Evolutionary conservation across 345 rosid genomes (phyloP).

Genomic region (Salix udensis): DNA sequence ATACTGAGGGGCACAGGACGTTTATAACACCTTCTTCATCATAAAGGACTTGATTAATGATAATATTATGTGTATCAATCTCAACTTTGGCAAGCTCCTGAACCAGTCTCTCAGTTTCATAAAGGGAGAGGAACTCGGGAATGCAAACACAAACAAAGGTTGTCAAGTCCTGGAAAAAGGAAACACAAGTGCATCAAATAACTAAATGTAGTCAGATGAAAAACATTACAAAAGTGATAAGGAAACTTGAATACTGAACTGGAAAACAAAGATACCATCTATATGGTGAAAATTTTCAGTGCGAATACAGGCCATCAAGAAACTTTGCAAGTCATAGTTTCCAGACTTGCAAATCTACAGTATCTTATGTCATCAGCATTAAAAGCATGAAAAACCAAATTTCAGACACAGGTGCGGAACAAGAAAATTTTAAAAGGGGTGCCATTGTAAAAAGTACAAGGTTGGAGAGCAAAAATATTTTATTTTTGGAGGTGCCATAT

Average conservation of each 20-base stretch:
- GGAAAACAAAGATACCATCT: background rate
- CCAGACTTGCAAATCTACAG: background rate
- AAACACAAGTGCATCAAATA: conserved; percentile 12
- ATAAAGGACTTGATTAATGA: conserved; percentile 91
- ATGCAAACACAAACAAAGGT: conserved; percentile 96
- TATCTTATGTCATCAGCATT: background rate
- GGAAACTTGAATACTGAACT: background rate
- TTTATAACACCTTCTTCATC: conserved; percentile 68
- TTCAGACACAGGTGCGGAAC: no score
- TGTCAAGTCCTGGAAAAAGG: conserved; percentile 74
- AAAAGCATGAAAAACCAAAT: background rate
- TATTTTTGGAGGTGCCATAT: no score
- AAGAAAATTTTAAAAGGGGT: no score
- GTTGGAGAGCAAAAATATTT: no score
- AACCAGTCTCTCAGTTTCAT: conserved; percentile 95
- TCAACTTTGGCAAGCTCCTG: conserved; percentile 99
- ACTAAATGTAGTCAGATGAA: background rate
- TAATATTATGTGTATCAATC: conserved; percentile 92
- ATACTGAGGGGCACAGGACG: background rate
- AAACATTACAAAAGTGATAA: background rate
- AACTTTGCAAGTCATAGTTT: conserved; percentile 1
- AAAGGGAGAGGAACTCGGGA: conserved; percentile 96
- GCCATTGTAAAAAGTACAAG: no score
- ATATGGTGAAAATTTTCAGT: background rate
- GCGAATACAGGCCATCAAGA: background rate